A percentile compares a stretch with the other conserved stretches of the same genome.
Evolutionary conservation across 2,329 filamentous ascomycete species (phyloP).

Genomic region (Beauveria medogensis): DNA sequence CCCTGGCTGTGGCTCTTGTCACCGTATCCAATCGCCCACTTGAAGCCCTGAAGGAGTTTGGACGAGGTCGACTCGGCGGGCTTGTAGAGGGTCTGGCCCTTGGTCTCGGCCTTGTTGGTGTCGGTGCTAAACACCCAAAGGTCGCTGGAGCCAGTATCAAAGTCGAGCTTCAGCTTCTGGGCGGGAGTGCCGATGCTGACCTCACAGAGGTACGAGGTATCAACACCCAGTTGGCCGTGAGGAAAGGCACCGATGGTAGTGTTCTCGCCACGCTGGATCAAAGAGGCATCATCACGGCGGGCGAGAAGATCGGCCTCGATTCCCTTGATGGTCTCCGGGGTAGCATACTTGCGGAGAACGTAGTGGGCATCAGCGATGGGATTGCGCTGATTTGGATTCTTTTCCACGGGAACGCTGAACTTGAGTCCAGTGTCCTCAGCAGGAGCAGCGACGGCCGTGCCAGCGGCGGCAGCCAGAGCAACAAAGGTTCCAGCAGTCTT

Average conservation of each 20-base stretch:
- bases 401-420: constrained; percentile 1
- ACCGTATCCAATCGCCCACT: constrained; percentile 37
- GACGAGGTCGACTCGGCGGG: constrained; percentile 31
- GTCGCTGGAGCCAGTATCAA: constrained; percentile 37
- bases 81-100: constrained; percentile 33
- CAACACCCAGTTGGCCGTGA: background rate
- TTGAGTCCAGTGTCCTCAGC: background rate
- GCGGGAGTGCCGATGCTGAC: constrained; percentile 31
- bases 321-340: background rate
- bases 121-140: constrained; percentile 40
- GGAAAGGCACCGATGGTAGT: constrained; percentile 3
- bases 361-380: background rate
- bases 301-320: background rate
- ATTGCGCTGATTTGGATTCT: background rate
- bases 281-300: background rate
- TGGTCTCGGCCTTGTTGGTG: constrained; percentile 26
- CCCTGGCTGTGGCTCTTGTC: constrained; percentile 35
- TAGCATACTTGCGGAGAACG: constrained; percentile 5
- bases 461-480: constrained; percentile 7
- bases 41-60: constrained; percentile 25
- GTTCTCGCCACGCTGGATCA: background rate
- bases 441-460: background rate
- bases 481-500: constrained; percentile 3
- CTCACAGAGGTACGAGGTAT: constrained; percentile 5
- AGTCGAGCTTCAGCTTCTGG: constrained; percentile 31